Percentiles rank a stretch among this genome's conserved stretches.
Conservation (phyloP, 257 asterid genomes). For the Misopates orontium region DNA sequence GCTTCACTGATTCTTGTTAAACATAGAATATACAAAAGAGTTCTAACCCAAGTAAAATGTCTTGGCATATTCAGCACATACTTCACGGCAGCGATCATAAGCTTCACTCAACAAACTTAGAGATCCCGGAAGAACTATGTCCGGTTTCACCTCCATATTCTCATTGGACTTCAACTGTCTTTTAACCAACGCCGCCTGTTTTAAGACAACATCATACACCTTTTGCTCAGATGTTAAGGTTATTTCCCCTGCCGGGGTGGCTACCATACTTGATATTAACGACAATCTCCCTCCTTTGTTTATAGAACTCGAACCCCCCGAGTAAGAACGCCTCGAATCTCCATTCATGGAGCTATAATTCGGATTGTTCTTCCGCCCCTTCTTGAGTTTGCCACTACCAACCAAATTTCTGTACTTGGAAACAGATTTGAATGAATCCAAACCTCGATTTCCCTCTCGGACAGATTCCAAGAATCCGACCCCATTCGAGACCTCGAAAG, state of each 20-base stretch:
- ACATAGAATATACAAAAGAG: conserved; percentile 28
- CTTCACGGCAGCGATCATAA: conserved; percentile 91
- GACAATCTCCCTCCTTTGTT: conserved; percentile 43
- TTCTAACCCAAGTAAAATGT: conserved; percentile 92
- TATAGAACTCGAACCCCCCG: conserved; percentile 39
- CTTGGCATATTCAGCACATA: conserved; percentile 98
- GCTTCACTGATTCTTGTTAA: conserved; percentile 25
- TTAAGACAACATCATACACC: conserved; percentile 90
- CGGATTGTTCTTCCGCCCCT: conserved; percentile 41
- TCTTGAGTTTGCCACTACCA: conserved; percentile 37
- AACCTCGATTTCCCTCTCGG: conserved; percentile 49
- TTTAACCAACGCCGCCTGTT: conserved; percentile 89
- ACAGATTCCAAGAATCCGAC: conserved; percentile 51
- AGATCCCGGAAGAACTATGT: conserved; percentile 62
- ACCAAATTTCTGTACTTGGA: conserved; percentile 33
- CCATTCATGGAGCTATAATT: conserved; percentile 36
- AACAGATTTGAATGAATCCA: conserved; percentile 42
- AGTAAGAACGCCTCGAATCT: conserved; percentile 40
- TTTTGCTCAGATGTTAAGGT: conserved; percentile 77
- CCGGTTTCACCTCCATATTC: conserved; percentile 67
- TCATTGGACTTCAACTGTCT: conserved; percentile 47
- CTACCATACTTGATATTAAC: conserved; percentile 53
- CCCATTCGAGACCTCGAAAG: conserved; percentile 51
- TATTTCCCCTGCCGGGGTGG: conserved; percentile 73
- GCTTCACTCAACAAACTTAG: conserved; percentile 76